phyloP scores from a whole-genome alignment of 164 flowering plant genomes.

The Echeveria elegans region DNA sequence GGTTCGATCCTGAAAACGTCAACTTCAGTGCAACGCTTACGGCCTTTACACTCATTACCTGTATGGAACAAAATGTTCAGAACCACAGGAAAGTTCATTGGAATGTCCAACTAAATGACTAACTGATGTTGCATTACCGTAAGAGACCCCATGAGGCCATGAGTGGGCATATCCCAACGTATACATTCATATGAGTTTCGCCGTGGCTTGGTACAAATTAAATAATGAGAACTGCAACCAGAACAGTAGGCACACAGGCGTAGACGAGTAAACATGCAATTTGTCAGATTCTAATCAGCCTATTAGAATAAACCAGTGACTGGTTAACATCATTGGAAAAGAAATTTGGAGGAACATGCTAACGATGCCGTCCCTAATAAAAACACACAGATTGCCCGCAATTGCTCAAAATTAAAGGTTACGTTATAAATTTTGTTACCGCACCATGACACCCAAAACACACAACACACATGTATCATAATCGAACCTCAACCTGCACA shows the following conservation, averaged over 20 bases:
- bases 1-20: conserved; percentile 8
- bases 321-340: neutral
- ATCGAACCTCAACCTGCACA: neutral
- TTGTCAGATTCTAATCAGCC: neutral
- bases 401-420: neutral
- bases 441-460: neutral
- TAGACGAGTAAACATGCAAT: conserved; percentile 8
- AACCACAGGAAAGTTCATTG: neutral
- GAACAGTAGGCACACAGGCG: neutral
- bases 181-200: conserved; percentile 7
- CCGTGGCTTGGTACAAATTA: conserved; percentile 4
- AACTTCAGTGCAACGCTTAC: conserved; percentile 11
- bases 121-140: conserved; percentile 3
- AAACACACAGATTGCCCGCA: neutral
- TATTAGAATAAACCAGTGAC: neutral
- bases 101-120: neutral
- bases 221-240: conserved; percentile 3
- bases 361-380: neutral
- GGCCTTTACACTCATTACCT: conserved; percentile 12
- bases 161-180: conserved; percentile 7
- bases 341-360: neutral
- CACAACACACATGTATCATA: neutral
- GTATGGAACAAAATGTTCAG: neutral
- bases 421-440: neutral
- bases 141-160: conserved; percentile 10